Conservation (phyloP, 495 filamentous ascomycete genomes). For the Trichoderma asperelloides region DNA sequence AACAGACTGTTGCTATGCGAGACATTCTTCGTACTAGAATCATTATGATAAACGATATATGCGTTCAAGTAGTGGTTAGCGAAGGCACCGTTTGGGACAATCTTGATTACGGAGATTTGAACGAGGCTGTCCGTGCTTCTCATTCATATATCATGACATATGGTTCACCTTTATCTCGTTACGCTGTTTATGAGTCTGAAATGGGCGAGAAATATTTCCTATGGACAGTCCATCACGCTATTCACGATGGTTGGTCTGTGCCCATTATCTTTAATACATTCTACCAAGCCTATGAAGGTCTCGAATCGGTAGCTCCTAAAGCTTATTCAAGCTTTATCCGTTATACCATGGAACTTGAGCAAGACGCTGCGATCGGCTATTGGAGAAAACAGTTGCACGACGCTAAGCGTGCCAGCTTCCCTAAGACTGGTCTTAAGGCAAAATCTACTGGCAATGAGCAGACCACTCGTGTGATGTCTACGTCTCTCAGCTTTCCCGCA, state of each 20-base stretch:
- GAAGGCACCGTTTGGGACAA: neutral
- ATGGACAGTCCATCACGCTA: slow-evolving; percentile 12
- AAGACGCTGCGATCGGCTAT: neutral
- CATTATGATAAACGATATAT: neutral
- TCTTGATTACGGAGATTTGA: neutral
- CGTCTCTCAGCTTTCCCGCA: slow-evolving; percentile 13
- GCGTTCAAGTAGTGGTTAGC: neutral
- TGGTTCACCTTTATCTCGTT: neutral
- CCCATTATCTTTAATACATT: slow-evolving; percentile 1
- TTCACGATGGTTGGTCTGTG: slow-evolving; percentile 13
- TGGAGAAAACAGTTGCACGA: neutral
- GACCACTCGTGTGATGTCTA: neutral
- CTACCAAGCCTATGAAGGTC: neutral
- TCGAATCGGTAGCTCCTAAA: neutral
- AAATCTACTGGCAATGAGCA: slow-evolving; percentile 18
- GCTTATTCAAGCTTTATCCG: neutral
- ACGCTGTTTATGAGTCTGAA: neutral
- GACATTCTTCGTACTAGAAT: slow-evolving; percentile 1
- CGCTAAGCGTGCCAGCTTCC: slow-evolving; percentile 19
- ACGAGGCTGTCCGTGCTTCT: neutral
- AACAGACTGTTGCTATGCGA: neutral
- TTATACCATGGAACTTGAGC: neutral
- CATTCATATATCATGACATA: neutral
- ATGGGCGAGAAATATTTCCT: slow-evolving; percentile 3
- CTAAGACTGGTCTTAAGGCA: slow-evolving; percentile 19